phyloP scores from a whole-genome alignment of 768 basidiomycete species.

The Pisolithus sp. region DNA sequence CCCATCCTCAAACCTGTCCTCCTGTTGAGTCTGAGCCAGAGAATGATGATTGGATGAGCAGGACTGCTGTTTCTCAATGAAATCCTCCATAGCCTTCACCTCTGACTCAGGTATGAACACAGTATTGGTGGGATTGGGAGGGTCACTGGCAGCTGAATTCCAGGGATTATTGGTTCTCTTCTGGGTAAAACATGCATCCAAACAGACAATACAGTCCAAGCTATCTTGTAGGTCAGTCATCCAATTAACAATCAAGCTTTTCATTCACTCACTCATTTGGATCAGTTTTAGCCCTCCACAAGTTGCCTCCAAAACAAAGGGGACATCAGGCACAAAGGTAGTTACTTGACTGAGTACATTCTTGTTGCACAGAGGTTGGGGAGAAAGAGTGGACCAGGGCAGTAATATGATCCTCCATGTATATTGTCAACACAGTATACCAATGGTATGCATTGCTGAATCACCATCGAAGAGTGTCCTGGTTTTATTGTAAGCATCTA shows the following conservation, averaged over 20 bases:
- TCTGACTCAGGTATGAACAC: constrained; percentile 12
- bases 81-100: constrained; percentile 14
- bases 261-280: not conserved
- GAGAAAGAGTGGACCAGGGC: no score
- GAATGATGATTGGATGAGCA: not conserved
- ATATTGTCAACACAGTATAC: no score
- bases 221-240: constrained; percentile 5
- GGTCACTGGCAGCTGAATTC: constrained; percentile 1
- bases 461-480: no score
- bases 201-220: constrained; percentile 23
- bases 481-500: no score
- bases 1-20: constrained; percentile 12
- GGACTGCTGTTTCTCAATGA: not conserved
- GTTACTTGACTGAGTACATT: no score
- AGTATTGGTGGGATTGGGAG: not conserved
- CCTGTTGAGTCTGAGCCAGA: not conserved
- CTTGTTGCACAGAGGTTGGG: no score
- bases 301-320: constrained; percentile 4
- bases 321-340: constrained; percentile 13
- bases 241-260: not conserved
- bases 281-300: not conserved
- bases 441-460: no score
- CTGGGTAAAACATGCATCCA: constrained; percentile 32
- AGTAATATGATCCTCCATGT: no score
- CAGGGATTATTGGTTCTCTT: constrained; percentile 15